Base-by-base conservation (phyloP, 2,329 filamentous ascomycete species). In the Colletotrichum euphorbiae region DNA sequence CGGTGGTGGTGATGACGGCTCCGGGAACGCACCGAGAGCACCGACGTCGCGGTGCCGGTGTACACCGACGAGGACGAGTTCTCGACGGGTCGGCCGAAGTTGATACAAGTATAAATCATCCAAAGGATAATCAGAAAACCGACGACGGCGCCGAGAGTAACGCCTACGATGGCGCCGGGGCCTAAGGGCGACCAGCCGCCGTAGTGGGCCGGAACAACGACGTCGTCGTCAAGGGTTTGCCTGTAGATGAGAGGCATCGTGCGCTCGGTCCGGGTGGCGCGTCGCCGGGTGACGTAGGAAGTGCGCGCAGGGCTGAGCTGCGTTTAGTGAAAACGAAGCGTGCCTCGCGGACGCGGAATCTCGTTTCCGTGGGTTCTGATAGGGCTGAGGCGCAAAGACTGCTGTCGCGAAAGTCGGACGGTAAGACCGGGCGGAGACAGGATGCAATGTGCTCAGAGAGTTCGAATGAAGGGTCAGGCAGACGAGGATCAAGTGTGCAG, bases 71-170 rank as follows among this genome's bases (percentile, higher is more conserved):
- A 64, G 21, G 71, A 69, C 15, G 67, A 62, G 21, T 57, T 42
- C 19, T 64, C 62, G 61, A 75, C 74, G 42, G 77, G 73, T 2
- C 80, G 81, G 1, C 79, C 79, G 33, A 82, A 78, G 67, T 83
- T 82, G 33, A 86, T 76, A n/a, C 79, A 79, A 2, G 81, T 79
- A 74, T 85, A 87, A 64, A 88, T 71, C 12, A 88, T 73, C 75
- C 84, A 83, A 33, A 88, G 76, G 12, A 88, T 69, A 38, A 89
- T 77, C 36, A 88, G 74, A 74, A 89, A 85, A 59, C 82, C 87
- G 31, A 77, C 80, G 54, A 84, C 79, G 46, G 80, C 78, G 70
- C 82, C 82, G 57, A 84, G 76, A 4, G 82, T 80, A 66, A 84
- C 82, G 71, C 77, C 82, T 9, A 76, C 82, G 13, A 84, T 75